Evolutionary conservation across 768 basidiomycete genomes (phyloP).

Genomic region (Pleurotus cornucopiae): DNA sequence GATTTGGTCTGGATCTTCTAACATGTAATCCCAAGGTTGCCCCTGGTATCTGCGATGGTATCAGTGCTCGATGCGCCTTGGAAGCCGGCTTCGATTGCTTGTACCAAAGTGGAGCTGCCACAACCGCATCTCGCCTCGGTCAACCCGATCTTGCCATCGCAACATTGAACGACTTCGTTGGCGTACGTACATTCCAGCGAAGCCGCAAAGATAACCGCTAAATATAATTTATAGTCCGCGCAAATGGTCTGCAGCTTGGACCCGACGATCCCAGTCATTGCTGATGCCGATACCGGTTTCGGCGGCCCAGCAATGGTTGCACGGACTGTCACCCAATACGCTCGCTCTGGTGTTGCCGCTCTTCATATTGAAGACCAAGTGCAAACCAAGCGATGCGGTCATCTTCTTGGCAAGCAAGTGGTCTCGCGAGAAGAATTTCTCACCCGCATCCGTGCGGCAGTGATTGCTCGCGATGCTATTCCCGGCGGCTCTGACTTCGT

Average conservation of each 20-base stretch:
- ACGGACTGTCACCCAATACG: constrained; percentile 47
- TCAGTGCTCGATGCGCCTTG: constrained; percentile 47
- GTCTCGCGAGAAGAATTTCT: constrained; percentile 46
- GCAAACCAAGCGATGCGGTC: constrained; percentile 52
- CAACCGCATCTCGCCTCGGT: constrained; percentile 51
- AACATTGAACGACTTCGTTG: constrained; percentile 50
- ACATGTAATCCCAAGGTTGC: background rate
- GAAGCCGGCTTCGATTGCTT: constrained; percentile 48
- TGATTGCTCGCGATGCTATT: constrained; percentile 41
- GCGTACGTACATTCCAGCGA: constrained; percentile 20
- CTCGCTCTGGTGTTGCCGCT: constrained; percentile 44
- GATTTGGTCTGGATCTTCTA: no score
- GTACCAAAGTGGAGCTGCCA: constrained; percentile 49
- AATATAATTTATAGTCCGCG: constrained; percentile 27
- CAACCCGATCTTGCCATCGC: constrained; percentile 54
- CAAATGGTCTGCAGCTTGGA: constrained; percentile 46
- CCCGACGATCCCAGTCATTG: constrained; percentile 44
- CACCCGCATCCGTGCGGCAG: constrained; percentile 49
- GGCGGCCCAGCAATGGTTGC: constrained; percentile 54
- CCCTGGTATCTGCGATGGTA: constrained; percentile 43
- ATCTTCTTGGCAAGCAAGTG: constrained; percentile 50
- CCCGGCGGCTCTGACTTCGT: constrained; percentile 21
- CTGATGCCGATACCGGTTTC: constrained; percentile 56
- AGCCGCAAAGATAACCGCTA: background rate
- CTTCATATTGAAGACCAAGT: constrained; percentile 56